A percentile compares a stretch with the other conserved stretches of the same genome.
Evolutionary conservation across 75 land plant species (phyloP).

Genomic region (Cryptomeria japonica): DNA sequence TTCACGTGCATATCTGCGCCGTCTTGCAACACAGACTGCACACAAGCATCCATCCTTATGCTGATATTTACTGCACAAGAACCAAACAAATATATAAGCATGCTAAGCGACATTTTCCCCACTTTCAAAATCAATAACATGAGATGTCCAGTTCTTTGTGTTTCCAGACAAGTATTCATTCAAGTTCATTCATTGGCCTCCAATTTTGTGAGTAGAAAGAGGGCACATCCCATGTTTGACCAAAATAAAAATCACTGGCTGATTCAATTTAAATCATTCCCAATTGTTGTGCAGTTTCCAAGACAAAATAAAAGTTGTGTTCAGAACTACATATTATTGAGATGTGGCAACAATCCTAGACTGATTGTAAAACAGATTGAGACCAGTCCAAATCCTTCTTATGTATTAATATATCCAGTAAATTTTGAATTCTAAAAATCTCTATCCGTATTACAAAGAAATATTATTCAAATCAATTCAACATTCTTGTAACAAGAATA

Average conservation of each 20-base stretch:
- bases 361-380: neutral
- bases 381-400: neutral
- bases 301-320: neutral
- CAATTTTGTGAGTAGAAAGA: neutral
- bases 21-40: slow-evolving; percentile 74
- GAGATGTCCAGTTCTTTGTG: neutral
- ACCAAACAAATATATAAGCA: neutral
- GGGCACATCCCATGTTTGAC: neutral
- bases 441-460: neutral
- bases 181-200: neutral
- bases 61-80: slow-evolving; percentile 38
- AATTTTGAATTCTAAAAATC: no score
- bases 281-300: neutral
- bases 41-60: slow-evolving; percentile 78
- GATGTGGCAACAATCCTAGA: neutral
- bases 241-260: neutral
- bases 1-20: slow-evolving; percentile 63
- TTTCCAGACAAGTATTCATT: neutral
- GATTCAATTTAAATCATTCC: neutral
- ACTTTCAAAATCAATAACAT: slow-evolving; percentile 3
- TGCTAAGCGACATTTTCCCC: neutral
- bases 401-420: no score
- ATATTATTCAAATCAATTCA: neutral
- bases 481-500: neutral
- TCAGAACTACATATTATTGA: neutral